Base-by-base conservation (phyloP, 2,329 filamentous ascomycete species). In the Paraconiothyrium brasiliense region DNA sequence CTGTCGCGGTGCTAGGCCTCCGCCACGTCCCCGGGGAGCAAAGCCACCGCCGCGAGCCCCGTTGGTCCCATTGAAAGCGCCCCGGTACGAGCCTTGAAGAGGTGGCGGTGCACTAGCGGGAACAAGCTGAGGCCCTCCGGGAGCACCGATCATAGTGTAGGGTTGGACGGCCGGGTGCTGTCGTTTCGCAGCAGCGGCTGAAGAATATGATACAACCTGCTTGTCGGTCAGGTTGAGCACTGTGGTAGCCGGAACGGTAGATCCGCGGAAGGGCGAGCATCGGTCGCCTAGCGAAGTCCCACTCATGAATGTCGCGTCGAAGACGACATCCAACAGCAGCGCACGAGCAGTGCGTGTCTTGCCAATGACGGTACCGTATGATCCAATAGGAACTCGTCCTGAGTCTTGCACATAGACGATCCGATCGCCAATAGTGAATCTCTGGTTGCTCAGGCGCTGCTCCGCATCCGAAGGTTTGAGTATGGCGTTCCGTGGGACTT, bases 401-500 rank as follows among this genome's bases (percentile, higher is more conserved):
- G 94, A 93, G 68, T 94, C 92, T 71, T 94, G 91, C 9, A 94
- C 93, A 77, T 97, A 99, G 44, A 97, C 92, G 27, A 99, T 88
- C 24, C 96, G 91, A 78, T 99, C 94, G 57, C 95, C 95, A 35
- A 99, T 86, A 58, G 81, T 80, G 79, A 97, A 99, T 22, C 80
- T 85, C 78, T 99, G 96, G 76, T 91, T 91, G 59, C 92, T 90
- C 44, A 98, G 87, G 57, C 94, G 90, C 76, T 97, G 92, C 78
- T 97, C 94, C n/a, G 94, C 94, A 79, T 99, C 95, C 0, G 90
- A 86, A n/a, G 96, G 96, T 75, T 97, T 97, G 73, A 99, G 84
- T 20, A 99, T 83, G 9, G 93, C 95, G 68, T 90, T 90, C 56
- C 96, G 89, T 54, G 95, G 95, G 48, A 97, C 93, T 58, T 89